phyloP scores from a whole-genome alignment of 345 rosid species.

The Acer campestre region DNA sequence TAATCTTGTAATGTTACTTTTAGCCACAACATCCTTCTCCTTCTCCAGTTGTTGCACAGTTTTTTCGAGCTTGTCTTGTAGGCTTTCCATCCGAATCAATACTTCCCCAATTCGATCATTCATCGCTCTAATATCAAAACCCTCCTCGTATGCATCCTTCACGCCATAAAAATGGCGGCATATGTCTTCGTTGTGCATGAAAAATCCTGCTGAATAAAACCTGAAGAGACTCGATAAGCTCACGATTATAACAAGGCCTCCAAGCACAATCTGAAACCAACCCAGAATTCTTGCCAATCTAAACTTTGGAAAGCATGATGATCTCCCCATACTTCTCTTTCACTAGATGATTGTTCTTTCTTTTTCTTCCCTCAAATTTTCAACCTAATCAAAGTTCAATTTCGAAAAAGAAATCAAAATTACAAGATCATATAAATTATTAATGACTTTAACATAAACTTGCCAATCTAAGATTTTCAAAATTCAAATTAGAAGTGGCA shows the following conservation, averaged over 20 bases:
- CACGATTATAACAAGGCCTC: slow-evolving; percentile 58
- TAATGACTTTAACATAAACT: no score
- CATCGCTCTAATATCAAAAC: slow-evolving; percentile 50
- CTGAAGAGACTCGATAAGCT: slow-evolving; percentile 68
- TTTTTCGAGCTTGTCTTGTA: slow-evolving; percentile 68
- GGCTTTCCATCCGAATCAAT: slow-evolving; percentile 46
- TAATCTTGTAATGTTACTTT: slow-evolving; percentile 37
- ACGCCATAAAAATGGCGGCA: slow-evolving; percentile 56
- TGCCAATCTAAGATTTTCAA: no score
- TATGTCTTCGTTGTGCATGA: slow-evolving; percentile 64
- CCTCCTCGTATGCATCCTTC: slow-evolving; percentile 46
- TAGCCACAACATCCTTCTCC: slow-evolving; percentile 39
- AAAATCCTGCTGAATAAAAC: slow-evolving; percentile 70
- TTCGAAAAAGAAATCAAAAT: background rate
- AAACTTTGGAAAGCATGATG: slow-evolving; percentile 49
- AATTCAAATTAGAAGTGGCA: no score
- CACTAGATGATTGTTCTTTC: background rate
- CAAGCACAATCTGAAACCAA: slow-evolving; percentile 65
- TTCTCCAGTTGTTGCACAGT: slow-evolving; percentile 65
- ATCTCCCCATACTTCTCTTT: slow-evolving; percentile 44
- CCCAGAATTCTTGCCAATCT: slow-evolving; percentile 55
- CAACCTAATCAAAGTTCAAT: slow-evolving; percentile 22
- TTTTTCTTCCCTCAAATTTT: slow-evolving; percentile 5
- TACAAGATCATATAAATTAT: background rate
- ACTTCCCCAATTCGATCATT: slow-evolving; percentile 57